These are phyloP conservation scores for Lactarius sp. DNA, from an alignment of 768 basidiomycete genomes.

Conservation along the genomic window DNA sequence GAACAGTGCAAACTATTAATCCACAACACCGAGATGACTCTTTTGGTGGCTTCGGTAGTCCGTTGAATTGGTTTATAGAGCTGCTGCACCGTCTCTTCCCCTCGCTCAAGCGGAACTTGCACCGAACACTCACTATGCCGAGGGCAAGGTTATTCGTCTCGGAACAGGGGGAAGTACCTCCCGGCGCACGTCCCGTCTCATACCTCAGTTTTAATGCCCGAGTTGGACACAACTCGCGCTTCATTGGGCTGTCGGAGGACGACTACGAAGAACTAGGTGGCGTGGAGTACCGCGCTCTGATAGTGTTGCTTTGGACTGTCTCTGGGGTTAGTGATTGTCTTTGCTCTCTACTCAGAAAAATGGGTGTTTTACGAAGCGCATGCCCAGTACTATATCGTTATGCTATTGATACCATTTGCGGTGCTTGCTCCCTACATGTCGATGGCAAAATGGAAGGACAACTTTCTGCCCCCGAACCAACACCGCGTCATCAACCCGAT, in stretches of 20 bases:
- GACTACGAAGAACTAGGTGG: slow-evolving; percentile 88
- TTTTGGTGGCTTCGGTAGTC: slow-evolving; percentile 13
- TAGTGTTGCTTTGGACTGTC: slow-evolving; percentile 74
- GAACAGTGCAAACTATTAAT: slow-evolving; percentile 7
- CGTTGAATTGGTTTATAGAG: slow-evolving; percentile 33
- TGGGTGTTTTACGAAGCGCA: not conserved
- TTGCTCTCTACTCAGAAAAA: not conserved
- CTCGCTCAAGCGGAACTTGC: slow-evolving; percentile 46
- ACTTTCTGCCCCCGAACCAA: slow-evolving; percentile 36
- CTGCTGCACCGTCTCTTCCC: slow-evolving; percentile 57
- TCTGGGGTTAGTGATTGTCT: slow-evolving; percentile 48
- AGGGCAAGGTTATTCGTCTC: slow-evolving; percentile 44
- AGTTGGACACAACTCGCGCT: slow-evolving; percentile 76
- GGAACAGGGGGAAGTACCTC: slow-evolving; percentile 17
- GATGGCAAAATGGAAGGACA: slow-evolving; percentile 35
- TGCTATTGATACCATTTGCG: slow-evolving; percentile 41
- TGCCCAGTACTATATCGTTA: slow-evolving; percentile 42
- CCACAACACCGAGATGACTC: slow-evolving; percentile 14
- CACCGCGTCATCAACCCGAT: slow-evolving; percentile 37
- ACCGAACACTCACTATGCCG: slow-evolving; percentile 68
- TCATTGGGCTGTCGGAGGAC: slow-evolving; percentile 63
- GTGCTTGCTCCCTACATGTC: slow-evolving; percentile 46
- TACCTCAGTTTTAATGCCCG: slow-evolving; percentile 32
- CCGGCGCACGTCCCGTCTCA: slow-evolving; percentile 32
- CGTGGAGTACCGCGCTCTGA: slow-evolving; percentile 83